phyloP scores from a whole-genome alignment of 192 early-diverging fungal species.

The Podila verticillata region DNA sequence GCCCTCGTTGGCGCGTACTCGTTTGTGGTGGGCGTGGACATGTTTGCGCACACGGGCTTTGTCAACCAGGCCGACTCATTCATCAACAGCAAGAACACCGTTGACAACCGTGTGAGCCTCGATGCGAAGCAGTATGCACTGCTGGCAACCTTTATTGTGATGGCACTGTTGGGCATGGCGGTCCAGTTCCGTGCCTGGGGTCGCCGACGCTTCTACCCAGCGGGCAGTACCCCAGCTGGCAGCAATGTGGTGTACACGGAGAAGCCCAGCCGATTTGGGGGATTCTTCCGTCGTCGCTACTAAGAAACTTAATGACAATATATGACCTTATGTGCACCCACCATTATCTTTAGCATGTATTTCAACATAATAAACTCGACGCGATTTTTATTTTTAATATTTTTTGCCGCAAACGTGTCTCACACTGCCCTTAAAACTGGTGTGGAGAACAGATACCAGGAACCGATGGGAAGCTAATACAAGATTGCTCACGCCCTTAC shows the following conservation, averaged over 20 bases:
- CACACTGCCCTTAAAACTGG: too few species aligned
- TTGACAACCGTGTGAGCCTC: slow-evolving; percentile 10
- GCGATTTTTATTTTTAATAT: too few species aligned
- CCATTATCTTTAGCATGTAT: neutral
- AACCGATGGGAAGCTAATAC: too few species aligned
- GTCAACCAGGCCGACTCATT: slow-evolving; percentile 22
- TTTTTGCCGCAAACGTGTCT: too few species aligned
- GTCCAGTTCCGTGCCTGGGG: slow-evolving; percentile 34
- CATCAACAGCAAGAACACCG: slow-evolving; percentile 34
- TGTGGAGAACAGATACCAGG: too few species aligned
- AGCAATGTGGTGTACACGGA: slow-evolving; percentile 33
- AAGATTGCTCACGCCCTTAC: too few species aligned
- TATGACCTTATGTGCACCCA: too few species aligned
- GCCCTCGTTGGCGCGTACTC: slow-evolving; percentile 59
- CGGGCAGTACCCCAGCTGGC: neutral
- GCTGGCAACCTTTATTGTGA: slow-evolving; percentile 35
- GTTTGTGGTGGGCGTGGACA: slow-evolving; percentile 63
- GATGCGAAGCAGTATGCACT: slow-evolving; percentile 9
- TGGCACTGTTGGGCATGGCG: slow-evolving; percentile 31
- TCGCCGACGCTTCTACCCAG: slow-evolving; percentile 21
- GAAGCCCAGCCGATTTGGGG: slow-evolving; percentile 34
- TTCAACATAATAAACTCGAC: neutral
- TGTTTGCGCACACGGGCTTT: slow-evolving; percentile 67
- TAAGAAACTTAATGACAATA: neutral
- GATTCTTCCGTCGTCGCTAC: slow-evolving; percentile 23